phyloP scores from a whole-genome alignment of 768 basidiomycete species.

The Vararia minispora region DNA sequence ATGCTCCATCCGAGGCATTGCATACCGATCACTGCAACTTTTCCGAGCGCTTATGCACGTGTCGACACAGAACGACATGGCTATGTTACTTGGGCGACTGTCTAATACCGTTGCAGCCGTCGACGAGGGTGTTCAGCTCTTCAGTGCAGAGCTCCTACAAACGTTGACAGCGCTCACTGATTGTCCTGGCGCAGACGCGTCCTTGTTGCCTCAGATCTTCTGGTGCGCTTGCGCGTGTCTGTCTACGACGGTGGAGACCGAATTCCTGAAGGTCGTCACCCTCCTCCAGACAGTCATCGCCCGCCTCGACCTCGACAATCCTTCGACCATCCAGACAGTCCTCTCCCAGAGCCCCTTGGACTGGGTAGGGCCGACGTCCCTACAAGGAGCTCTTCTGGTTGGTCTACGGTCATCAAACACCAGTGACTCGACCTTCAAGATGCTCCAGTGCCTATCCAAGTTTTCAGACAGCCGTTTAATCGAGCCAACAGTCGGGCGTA shows the following conservation, averaged over 20 bases:
- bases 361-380: constrained; percentile 53
- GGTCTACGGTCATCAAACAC: constrained; percentile 77
- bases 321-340: constrained; percentile 54
- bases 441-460: constrained; percentile 52
- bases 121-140: constrained; percentile 68
- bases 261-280: constrained; percentile 58
- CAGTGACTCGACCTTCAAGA: constrained; percentile 49
- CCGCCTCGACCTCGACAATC: constrained; percentile 63
- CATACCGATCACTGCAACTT: constrained; percentile 85
- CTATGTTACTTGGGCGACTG: constrained; percentile 69
- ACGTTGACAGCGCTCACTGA: constrained; percentile 58
- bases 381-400: constrained; percentile 63
- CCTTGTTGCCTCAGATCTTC: constrained; percentile 71
- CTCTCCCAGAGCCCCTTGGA: constrained; percentile 54
- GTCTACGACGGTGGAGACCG: constrained; percentile 70
- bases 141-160: constrained; percentile 72
- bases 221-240: constrained; percentile 81
- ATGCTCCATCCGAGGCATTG: constrained; percentile 76
- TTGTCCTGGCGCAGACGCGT: constrained; percentile 42
- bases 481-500: constrained; percentile 56
- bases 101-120: constrained; percentile 74
- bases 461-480: constrained; percentile 54
- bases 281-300: constrained; percentile 56
- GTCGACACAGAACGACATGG: constrained; percentile 61
- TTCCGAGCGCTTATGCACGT: constrained; percentile 71